A percentile compares a stretch with the other conserved stretches of the same genome.
Conservation (phyloP, 163 green algal species). For the Chloroidium sp. region DNA sequence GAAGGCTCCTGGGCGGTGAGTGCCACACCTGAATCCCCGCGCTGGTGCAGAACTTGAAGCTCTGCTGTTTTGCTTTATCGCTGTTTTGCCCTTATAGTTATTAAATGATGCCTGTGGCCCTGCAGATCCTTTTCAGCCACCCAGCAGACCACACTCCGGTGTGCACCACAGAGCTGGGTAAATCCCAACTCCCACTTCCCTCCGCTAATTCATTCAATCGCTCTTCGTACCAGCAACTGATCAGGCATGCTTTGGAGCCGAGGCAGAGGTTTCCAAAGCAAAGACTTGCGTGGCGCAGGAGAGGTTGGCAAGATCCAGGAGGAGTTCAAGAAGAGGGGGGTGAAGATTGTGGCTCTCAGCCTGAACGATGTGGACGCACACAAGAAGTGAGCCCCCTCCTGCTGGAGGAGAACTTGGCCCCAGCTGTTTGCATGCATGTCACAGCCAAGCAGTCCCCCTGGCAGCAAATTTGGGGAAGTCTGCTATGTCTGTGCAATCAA, state of each 20-base stretch:
- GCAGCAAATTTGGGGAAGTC: no score
- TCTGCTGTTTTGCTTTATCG: no score
- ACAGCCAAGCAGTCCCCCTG: no score
- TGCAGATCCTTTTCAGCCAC: conserved; percentile 31
- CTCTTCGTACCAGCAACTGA: no score
- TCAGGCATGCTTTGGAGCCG: no score
- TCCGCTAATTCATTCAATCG: no score
- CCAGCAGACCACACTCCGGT: conserved; percentile 53
- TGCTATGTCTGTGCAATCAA: no score
- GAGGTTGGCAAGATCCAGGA: conserved; percentile 27
- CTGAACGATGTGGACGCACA: conserved; percentile 46
- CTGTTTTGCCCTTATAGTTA: no score
- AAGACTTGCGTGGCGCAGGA: neutral
- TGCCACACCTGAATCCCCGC: neutral
- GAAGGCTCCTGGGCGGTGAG: conserved; percentile 15
- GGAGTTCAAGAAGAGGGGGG: conserved; percentile 31
- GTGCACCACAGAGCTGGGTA: conserved; percentile 43
- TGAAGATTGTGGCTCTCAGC: conserved; percentile 45
- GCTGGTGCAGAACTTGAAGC: neutral
- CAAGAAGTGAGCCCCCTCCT: conserved; percentile 18
- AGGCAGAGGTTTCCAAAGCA: no score
- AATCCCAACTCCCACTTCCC: neutral
- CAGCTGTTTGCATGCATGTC: no score
- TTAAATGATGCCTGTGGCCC: no score
- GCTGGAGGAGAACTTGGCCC: neutral